These are phyloP conservation scores for Lagerstroemia speciosa DNA, from an alignment of 345 rosid species.

Conservation along the genomic window DNA sequence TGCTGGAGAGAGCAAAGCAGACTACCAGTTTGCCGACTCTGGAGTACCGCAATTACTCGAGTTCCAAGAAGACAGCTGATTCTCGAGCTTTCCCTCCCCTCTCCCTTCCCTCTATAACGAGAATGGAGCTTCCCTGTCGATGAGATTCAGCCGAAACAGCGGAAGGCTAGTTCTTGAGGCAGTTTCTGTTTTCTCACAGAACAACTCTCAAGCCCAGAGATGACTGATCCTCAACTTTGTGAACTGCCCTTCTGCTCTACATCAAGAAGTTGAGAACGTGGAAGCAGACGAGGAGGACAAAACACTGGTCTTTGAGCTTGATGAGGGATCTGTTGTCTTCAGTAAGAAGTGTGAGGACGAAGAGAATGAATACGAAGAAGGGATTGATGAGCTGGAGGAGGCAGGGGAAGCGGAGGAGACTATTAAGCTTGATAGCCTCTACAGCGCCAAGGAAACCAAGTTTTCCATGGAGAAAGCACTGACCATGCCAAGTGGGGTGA, in stretches of 20 bases:
- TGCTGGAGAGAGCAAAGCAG: not conserved
- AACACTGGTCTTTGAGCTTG: not conserved
- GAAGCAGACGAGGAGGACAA: conserved; percentile 3
- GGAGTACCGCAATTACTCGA: not conserved
- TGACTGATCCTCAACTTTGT: conserved; percentile 73
- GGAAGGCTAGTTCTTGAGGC: conserved; percentile 89
- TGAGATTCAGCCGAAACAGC: conserved; percentile 73
- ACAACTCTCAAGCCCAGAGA: conserved; percentile 69
- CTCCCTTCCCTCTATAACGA: conserved; percentile 50
- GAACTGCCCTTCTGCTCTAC: not conserved
- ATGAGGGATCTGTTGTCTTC: not conserved
- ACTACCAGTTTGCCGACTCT: not conserved
- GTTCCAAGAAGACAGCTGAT: conserved; percentile 19
- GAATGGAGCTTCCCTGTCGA: conserved; percentile 44
- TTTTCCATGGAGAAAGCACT: conserved; percentile 20
- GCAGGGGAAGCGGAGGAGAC: not conserved
- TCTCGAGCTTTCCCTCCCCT: conserved; percentile 67
- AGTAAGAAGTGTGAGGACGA: not conserved
- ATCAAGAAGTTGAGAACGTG: conserved; percentile 5
- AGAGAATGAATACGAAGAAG: conserved; percentile 16
- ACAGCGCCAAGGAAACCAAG: conserved; percentile 6
- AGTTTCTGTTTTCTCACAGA: conserved; percentile 56
- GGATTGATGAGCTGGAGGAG: conserved; percentile 10
- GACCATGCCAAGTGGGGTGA: conserved; percentile 29
- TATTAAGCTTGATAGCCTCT: not conserved